Conservation (phyloP, 116 monocot genomes). For the Iris pallida region DNA sequence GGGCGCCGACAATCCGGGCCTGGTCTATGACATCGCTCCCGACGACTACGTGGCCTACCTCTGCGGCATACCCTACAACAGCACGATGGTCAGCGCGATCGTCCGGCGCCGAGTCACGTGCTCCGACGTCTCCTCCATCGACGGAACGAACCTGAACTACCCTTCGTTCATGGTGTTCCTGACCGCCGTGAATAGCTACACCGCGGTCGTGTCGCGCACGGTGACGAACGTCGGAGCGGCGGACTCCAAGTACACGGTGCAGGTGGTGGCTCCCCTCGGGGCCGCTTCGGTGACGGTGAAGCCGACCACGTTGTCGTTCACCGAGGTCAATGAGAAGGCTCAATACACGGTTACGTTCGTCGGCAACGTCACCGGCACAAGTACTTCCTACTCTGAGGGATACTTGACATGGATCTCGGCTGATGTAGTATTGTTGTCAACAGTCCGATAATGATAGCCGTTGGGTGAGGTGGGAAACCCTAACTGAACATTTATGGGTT, state of each 20-base stretch:
- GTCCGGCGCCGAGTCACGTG: neutral
- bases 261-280: neutral
- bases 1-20: neutral
- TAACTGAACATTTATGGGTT: too few species aligned
- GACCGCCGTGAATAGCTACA: neutral
- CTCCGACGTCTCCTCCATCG: neutral
- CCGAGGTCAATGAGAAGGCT: neutral
- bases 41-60: neutral
- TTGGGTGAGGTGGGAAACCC: too few species aligned
- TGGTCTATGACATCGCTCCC: neutral
- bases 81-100: neutral
- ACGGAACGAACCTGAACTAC: slow-evolving; percentile 3
- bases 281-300: neutral
- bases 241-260: slow-evolving; percentile 1
- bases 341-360: neutral
- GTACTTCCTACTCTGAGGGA: neutral
- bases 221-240: neutral
- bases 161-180: slow-evolving; percentile 8
- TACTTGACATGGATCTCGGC: slow-evolving; percentile 5
- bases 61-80: neutral
- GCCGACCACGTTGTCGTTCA: neutral
- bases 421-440: neutral
- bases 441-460: slow-evolving; percentile 4
- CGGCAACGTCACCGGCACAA: neutral
- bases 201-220: neutral